Evolutionary conservation across 345 rosid species (phyloP).

Genomic region (Turritis glabra): DNA sequence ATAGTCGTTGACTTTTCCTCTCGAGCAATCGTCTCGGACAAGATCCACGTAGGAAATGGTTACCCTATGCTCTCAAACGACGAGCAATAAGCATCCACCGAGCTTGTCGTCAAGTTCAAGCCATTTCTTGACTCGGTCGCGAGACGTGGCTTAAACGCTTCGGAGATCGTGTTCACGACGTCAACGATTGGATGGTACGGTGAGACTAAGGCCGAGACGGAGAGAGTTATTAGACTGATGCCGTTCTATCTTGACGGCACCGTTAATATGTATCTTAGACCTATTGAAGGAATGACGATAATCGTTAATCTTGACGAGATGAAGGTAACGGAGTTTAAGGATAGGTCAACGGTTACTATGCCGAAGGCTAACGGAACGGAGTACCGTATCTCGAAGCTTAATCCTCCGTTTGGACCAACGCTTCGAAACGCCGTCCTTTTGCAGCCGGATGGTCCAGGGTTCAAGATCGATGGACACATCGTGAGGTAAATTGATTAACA

Average conservation of each 20-base stretch:
- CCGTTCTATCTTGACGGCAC: slow-evolving; percentile 57
- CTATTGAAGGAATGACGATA: slow-evolving; percentile 59
- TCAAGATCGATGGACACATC: slow-evolving; percentile 48
- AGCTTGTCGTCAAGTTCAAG: slow-evolving; percentile 45
- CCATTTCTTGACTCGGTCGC: slow-evolving; percentile 47
- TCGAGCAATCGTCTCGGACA: slow-evolving; percentile 39
- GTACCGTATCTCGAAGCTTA: slow-evolving; percentile 42
- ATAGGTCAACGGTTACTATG: slow-evolving; percentile 48
- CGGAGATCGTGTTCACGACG: slow-evolving; percentile 61
- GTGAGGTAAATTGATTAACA: slow-evolving; percentile 19
- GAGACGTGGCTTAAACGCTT: slow-evolving; percentile 47
- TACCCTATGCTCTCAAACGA: slow-evolving; percentile 56
- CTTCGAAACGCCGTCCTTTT: slow-evolving; percentile 49
- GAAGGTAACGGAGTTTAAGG: slow-evolving; percentile 49
- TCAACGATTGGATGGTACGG: slow-evolving; percentile 83
- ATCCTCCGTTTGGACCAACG: slow-evolving; percentile 28
- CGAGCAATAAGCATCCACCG: slow-evolving; percentile 48
- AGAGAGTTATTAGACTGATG: slow-evolving; percentile 40
- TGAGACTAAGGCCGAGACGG: slow-evolving; percentile 32
- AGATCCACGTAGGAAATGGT: slow-evolving; percentile 52
- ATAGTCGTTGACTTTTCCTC: slow-evolving; percentile 52
- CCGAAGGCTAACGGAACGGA: slow-evolving; percentile 76
- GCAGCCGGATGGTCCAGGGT: slow-evolving; percentile 65
- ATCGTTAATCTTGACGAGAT: slow-evolving; percentile 56
- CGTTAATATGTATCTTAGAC: slow-evolving; percentile 59